A percentile compares a stretch with the other conserved stretches of the same genome.
Evolutionary conservation across 1,284 basidiomycete species (phyloP).

Genomic region (Ustilago xerochloae): DNA sequence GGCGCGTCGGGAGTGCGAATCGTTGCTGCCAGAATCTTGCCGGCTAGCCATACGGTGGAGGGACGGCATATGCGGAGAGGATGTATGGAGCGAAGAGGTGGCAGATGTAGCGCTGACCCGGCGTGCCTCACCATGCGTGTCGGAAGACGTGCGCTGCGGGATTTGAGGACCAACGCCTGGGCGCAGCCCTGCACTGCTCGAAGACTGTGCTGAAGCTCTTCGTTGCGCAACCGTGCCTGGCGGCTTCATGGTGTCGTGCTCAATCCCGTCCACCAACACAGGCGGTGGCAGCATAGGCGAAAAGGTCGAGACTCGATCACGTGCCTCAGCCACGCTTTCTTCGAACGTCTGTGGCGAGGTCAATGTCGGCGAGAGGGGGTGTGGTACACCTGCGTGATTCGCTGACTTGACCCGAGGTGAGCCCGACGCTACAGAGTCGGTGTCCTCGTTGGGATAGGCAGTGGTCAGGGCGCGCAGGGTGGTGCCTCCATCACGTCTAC

Average conservation of each 20-base stretch:
- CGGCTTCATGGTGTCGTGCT: constrained; percentile 23
- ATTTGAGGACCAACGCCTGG: constrained; percentile 30
- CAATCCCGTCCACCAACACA: constrained; percentile 13
- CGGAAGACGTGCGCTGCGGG: constrained; percentile 39
- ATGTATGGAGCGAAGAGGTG: constrained; percentile 14
- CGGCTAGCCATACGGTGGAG: constrained; percentile 20
- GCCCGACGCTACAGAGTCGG: constrained; percentile 4
- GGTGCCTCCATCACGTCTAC: constrained; percentile 30
- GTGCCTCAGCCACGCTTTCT: constrained; percentile 5
- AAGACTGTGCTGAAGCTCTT: constrained; percentile 26
- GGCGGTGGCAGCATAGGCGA: constrained; percentile 34
- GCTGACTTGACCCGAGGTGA: constrained; percentile 7
- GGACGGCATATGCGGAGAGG: constrained; percentile 27
- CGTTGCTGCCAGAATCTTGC: constrained; percentile 10
- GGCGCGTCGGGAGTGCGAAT: constrained; percentile 23
- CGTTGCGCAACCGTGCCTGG: constrained; percentile 20
- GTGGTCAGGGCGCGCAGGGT: constrained; percentile 25
- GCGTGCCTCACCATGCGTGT: constrained; percentile 32
- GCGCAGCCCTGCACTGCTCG: constrained; percentile 27
- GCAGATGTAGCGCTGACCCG: constrained; percentile 18
- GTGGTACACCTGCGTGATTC: background rate
- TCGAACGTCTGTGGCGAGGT: constrained; percentile 13
- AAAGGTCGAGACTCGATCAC: background rate
- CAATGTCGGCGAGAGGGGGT: background rate
- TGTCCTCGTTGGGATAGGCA: constrained; percentile 17